Conservation (phyloP, 2,329 filamentous ascomycete species). For the Tympanopsis confertula region DNA sequence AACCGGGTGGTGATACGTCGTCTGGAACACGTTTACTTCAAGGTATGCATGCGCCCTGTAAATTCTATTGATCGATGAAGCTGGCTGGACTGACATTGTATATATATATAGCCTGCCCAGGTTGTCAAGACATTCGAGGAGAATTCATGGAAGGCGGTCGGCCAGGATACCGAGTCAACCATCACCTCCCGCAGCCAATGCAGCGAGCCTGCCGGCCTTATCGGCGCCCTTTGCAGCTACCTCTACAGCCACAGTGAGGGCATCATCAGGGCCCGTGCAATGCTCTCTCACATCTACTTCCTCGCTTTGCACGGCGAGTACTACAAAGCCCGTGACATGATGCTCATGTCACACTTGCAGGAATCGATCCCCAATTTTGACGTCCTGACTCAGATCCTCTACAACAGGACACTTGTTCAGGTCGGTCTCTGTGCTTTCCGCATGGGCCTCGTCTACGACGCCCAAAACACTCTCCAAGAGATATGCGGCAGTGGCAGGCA, state of each 20-base stretch:
- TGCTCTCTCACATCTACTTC: conserved; percentile 99
- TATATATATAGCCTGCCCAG: conserved; percentile 55
- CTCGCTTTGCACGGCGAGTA: conserved; percentile 94
- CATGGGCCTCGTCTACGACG: conserved; percentile 90
- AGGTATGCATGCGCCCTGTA: conserved; percentile 38
- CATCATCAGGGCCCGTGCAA: conserved; percentile 88
- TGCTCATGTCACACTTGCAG: conserved; percentile 98
- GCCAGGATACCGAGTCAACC: conserved; percentile 57
- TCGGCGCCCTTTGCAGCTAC: conserved; percentile 85
- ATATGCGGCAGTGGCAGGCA: conserved; percentile 95
- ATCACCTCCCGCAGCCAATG: conserved; percentile 66
- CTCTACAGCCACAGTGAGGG: conserved; percentile 90
- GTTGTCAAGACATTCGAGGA: conserved; percentile 91
- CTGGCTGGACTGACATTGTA: conserved; percentile 8
- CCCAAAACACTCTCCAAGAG: conserved; percentile 93
- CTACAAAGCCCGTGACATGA: conserved; percentile 96
- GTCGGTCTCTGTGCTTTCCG: conserved; percentile 98
- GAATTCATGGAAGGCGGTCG: conserved; percentile 78
- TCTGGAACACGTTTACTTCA: conserved; percentile 97
- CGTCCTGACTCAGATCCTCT: conserved; percentile 92
- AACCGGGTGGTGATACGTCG: conserved; percentile 91
- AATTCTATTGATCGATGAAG: conserved; percentile 4
- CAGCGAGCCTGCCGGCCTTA: conserved; percentile 61
- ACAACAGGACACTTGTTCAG: conserved; percentile 95
- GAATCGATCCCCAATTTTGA: conserved; percentile 96